Conservation (phyloP, 208 protist genomes). For the Trypanosoma vivax region DNA sequence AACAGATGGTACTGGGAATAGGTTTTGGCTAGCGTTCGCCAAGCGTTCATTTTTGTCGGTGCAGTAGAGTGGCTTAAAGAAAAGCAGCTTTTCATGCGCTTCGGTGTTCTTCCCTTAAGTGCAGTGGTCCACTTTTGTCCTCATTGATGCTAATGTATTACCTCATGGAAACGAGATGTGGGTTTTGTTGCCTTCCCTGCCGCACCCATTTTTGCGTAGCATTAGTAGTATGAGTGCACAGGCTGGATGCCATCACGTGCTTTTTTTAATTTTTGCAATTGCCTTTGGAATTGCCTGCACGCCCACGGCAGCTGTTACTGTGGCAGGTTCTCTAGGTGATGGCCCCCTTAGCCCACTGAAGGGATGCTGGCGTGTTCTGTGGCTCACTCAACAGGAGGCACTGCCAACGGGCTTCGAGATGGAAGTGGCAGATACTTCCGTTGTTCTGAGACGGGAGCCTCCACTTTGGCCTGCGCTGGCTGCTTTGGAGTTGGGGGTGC, state of each 20-base stretch:
- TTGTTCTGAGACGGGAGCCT: conserved; percentile 1
- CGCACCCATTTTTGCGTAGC: too few relatives aligned
- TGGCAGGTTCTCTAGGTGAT: not conserved
- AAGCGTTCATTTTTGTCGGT: conserved; percentile 17
- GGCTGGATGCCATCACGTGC: not conserved
- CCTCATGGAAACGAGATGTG: too few relatives aligned
- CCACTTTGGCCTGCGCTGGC: not conserved
- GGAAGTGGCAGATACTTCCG: not conserved
- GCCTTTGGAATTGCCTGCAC: not conserved
- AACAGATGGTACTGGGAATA: conserved; percentile 23
- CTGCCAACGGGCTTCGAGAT: conserved; percentile 4
- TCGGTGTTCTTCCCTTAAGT: not conserved
- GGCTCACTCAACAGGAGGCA: conserved; percentile 4
- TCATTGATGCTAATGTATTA: too few relatives aligned
- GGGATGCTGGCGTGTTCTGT: conserved; percentile 18
- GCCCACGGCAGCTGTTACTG: not conserved
- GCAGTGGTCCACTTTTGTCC: not conserved
- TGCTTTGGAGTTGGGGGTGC: not conserved
- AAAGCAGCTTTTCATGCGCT: too few relatives aligned
- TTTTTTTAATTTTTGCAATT: conserved; percentile 7
- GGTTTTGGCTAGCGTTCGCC: conserved; percentile 29
- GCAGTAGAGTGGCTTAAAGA: conserved; percentile 2
- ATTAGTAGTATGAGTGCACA: too few relatives aligned
- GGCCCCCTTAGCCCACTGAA: not conserved
- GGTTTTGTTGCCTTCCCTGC: too few relatives aligned